Conservation (phyloP, 2,329 filamentous ascomycete species). For the Diaporthe destruens region DNA sequence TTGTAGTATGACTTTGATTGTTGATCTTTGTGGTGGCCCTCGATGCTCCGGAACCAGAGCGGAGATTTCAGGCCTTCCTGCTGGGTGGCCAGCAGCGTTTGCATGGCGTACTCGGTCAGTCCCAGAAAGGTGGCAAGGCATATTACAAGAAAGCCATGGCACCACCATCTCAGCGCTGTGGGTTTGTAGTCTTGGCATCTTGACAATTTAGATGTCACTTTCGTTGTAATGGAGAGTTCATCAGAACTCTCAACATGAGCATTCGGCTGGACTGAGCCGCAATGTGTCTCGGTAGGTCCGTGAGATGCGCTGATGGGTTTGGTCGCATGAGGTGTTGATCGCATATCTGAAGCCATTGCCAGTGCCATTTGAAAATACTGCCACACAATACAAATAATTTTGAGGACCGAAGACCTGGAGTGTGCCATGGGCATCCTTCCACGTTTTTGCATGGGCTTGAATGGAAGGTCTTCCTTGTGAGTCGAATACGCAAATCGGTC, state of each 20-base stretch:
- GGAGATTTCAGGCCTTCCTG: neutral
- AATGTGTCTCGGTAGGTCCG: neutral
- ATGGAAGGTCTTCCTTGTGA: neutral
- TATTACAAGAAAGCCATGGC: conserved; percentile 19
- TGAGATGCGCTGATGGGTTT: neutral
- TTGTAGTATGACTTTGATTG: neutral
- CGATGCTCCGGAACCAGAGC: neutral
- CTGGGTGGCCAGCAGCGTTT: neutral
- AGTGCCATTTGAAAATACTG: neutral
- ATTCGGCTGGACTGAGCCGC: neutral
- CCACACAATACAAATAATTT: no score
- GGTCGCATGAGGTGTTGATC: neutral
- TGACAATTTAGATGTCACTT: neutral
- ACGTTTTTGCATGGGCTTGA: neutral
- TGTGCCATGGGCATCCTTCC: no score
- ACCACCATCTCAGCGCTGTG: conserved; percentile 38
- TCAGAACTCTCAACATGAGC: neutral
- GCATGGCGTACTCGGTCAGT: conserved; percentile 34
- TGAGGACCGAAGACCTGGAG: neutral
- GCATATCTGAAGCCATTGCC: neutral
- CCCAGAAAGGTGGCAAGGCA: conserved; percentile 29
- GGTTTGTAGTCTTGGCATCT: conserved; percentile 32
- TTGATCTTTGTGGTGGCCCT: neutral
- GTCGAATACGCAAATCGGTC: neutral
- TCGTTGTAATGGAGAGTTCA: neutral